Percentiles rank a stretch among this genome's conserved stretches.
Conservation (phyloP, 1,284 basidiomycete species). For the Malassezia yamatoensis region DNA sequence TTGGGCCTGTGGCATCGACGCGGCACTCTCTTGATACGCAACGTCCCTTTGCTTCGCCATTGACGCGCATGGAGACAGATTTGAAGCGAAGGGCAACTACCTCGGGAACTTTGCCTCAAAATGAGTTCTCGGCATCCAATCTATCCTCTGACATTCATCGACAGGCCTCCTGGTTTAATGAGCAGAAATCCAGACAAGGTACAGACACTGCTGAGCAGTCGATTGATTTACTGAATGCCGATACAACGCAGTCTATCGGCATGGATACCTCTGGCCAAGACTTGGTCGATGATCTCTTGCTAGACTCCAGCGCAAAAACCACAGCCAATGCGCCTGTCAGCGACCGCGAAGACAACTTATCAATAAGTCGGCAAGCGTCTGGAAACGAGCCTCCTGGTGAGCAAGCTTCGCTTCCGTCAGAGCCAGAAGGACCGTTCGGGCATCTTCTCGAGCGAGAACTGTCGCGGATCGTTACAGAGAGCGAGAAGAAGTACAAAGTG, state of each 20-base stretch:
- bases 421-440: conserved; percentile 7
- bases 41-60: neutral
- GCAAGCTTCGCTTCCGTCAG: neutral
- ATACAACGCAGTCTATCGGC: neutral
- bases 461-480: conserved; percentile 10
- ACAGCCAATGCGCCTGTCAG: too few relatives aligned
- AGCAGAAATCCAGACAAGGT: neutral
- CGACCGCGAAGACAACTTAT: too few relatives aligned
- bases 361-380: neutral
- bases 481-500: conserved; percentile 52
- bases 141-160: conserved; percentile 2
- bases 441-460: conserved; percentile 16
- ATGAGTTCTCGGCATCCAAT: neutral
- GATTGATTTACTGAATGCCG: neutral
- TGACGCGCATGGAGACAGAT: neutral
- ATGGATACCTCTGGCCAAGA: neutral
- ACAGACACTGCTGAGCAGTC: neutral
- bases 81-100: neutral
- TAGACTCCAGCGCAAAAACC: too few relatives aligned
- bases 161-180: conserved; percentile 10
- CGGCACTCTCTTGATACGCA: neutral
- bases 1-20: neutral
- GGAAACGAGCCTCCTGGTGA: neutral
- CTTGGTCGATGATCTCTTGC: neutral
- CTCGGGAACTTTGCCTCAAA: neutral